Base-by-base conservation (phyloP, 495 filamentous ascomycete genomes). In the Aspergillus cristatus region DNA sequence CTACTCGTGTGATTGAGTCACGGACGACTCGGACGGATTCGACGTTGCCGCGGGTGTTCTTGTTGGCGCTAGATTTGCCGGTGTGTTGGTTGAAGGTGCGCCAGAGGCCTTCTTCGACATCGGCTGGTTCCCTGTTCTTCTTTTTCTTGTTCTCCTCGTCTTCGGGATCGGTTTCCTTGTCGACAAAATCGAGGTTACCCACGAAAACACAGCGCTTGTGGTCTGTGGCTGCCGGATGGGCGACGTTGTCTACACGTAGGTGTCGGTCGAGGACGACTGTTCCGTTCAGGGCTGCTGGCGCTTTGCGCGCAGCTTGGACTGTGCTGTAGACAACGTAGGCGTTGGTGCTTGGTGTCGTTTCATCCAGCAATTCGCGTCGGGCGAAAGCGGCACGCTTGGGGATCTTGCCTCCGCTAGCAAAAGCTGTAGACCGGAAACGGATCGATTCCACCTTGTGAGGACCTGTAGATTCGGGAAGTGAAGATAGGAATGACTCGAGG, bases 41-140 rank as follows among this genome's bases (percentile, higher is more conserved):
- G 10, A 99, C 79, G 34, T 72, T 82, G 37, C 93, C 88, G 35
- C 35, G 42, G 2, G 59, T 34, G 30, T 53, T 48, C 46, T 66
- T 56, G 34, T 62, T 53, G 4, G 20, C 20, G 30, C 60, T 77
- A 40, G 68, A 51, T 16, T 68, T 64, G 8, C 50, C 52, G 1
- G 60, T 70, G 48, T 65, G 45, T 18, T 54, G 57, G 35, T 68
- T 67, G 57, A 99, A 96, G 29, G 82, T 78, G 11, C 82, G 75
- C 93, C 93, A 99, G 6, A 99, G 68, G 11, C 88, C 93, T 63
- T 99, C 93, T 53, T 99, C 93, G 29, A 94, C 72, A 54, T 96
- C 93, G 28, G 84, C 79, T 3, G 86, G 81, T n/a, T 73, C 65
- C 43, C 57, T 67, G 41, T 78, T 79, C 57, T 79, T 82, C 48